phyloP scores from a whole-genome alignment of 306 rosid species.

The Prunus padus region DNA sequence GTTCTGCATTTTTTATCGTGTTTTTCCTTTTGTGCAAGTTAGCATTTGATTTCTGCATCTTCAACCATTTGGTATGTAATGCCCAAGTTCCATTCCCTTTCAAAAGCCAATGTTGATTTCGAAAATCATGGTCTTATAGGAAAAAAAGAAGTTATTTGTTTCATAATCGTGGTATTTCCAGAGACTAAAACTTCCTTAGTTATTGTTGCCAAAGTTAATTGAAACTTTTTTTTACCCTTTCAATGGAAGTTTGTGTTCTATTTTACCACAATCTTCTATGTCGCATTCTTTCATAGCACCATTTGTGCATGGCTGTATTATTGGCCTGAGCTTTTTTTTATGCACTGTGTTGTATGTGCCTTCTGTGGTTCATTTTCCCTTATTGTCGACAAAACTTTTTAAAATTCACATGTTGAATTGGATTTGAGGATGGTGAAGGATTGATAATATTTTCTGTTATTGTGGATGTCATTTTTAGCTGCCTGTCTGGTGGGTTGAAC shows the following conservation, averaged over 20 bases:
- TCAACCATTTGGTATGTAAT: too few species aligned
- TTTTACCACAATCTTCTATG: too few species aligned
- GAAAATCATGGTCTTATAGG: too few species aligned
- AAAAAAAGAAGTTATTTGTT: neutral
- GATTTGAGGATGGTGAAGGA: too few species aligned
- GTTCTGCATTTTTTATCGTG: neutral
- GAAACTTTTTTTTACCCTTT: neutral
- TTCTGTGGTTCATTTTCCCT: too few species aligned
- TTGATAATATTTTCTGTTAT: too few species aligned
- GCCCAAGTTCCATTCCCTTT: neutral
- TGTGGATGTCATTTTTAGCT: too few species aligned
- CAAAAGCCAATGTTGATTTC: neutral
- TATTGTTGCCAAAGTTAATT: neutral
- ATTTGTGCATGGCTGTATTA: neutral
- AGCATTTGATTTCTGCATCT: neutral
- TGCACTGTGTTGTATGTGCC: neutral
- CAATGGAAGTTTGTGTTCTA: neutral
- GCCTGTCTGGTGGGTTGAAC: too few species aligned
- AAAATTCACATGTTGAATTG: too few species aligned
- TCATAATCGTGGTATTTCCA: neutral
- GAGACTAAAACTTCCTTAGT: too few species aligned
- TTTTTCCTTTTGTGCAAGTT: neutral
- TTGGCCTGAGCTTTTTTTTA: too few species aligned
- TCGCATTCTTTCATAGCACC: neutral
- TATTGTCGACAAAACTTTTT: too few species aligned